A percentile compares a stretch with the other conserved stretches of the same genome.
Evolutionary conservation across 108 stramenopile genomes (phyloP).

Genomic region (Pseudonitzschia pungens): DNA sequence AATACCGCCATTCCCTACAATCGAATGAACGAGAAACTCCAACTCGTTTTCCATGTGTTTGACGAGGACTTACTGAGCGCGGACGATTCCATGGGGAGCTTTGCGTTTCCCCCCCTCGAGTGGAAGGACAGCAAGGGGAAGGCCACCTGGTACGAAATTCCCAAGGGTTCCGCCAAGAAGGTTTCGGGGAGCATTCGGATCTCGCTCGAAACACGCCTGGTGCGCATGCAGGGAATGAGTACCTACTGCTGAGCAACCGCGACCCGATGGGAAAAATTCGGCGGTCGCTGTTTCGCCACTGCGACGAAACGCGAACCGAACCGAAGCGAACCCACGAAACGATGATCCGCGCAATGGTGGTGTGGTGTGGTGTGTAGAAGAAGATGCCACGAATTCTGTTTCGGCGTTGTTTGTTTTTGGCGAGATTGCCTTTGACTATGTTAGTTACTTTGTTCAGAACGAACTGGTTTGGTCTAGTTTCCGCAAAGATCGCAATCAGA

Average conservation of each 20-base stretch:
- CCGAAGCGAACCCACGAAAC: too few relatives aligned
- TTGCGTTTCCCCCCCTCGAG: slow-evolving; percentile 8
- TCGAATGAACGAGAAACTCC: background rate
- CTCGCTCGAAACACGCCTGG: background rate
- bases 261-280: too few relatives aligned
- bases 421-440: too few relatives aligned
- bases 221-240: background rate
- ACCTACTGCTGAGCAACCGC: slow-evolving; percentile 7
- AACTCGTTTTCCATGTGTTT: background rate
- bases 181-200: slow-evolving; percentile 6
- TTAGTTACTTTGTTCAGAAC: too few relatives aligned
- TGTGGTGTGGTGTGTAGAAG: too few relatives aligned
- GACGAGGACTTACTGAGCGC: slow-evolving; percentile 1
- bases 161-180: slow-evolving; percentile 12
- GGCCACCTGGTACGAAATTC: slow-evolving; percentile 12
- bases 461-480: too few relatives aligned
- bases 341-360: too few relatives aligned
- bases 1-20: background rate
- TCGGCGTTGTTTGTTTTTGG: too few relatives aligned
- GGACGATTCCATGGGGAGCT: slow-evolving; percentile 2
- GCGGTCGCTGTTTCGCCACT: too few relatives aligned
- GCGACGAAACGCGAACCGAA: too few relatives aligned
- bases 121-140: background rate
- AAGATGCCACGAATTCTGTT: too few relatives aligned
- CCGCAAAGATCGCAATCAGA: too few relatives aligned